A percentile compares a stretch with the other conserved stretches of the same genome.
Conservation (phyloP, 805 yeast species). For the Sugiyamaella mastotermitis region DNA sequence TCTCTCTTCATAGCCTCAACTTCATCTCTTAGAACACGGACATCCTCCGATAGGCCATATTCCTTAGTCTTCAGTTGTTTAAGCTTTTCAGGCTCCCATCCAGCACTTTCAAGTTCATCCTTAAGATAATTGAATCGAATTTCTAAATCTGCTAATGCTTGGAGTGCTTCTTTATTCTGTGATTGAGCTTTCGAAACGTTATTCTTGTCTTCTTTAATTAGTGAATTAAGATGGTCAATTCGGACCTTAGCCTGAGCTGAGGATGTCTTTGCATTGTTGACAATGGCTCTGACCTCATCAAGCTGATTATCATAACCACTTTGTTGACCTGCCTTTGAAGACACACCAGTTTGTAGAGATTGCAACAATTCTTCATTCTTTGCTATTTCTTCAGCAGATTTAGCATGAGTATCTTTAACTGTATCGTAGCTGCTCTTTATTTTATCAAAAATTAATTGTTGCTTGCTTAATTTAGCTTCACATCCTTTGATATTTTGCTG, state of each 20-base stretch:
- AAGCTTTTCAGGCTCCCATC: constrained; percentile 31
- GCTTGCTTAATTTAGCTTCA: constrained; percentile 17
- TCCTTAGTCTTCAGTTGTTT: constrained; percentile 21
- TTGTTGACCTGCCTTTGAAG: constrained; percentile 68
- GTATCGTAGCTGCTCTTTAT: constrained; percentile 42
- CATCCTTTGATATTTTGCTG: constrained; percentile 34
- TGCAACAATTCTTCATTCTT: constrained; percentile 75
- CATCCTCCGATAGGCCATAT: constrained; percentile 35
- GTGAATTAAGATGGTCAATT: constrained; percentile 50
- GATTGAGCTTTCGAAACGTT: constrained; percentile 43
- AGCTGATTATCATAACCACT: constrained; percentile 75
- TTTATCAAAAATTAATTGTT: constrained; percentile 31
- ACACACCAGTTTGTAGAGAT: constrained; percentile 82
- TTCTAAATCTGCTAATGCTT: constrained; percentile 40
- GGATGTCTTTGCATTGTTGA: constrained; percentile 47
- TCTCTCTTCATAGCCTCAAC: constrained; percentile 53
- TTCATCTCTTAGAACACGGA: constrained; percentile 40
- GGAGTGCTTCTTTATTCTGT: constrained; percentile 39
- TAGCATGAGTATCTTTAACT: constrained; percentile 39
- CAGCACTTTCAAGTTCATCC: constrained; percentile 42
- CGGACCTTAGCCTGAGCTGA: constrained; percentile 57
- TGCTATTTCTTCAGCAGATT: constrained; percentile 41
- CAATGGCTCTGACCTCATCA: constrained; percentile 50
- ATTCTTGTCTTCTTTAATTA: constrained; percentile 36
- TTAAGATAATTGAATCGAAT: constrained; percentile 35